Base-by-base conservation (phyloP, 495 filamentous ascomycete species). In the Hyaloscypha hepaticicola region DNA sequence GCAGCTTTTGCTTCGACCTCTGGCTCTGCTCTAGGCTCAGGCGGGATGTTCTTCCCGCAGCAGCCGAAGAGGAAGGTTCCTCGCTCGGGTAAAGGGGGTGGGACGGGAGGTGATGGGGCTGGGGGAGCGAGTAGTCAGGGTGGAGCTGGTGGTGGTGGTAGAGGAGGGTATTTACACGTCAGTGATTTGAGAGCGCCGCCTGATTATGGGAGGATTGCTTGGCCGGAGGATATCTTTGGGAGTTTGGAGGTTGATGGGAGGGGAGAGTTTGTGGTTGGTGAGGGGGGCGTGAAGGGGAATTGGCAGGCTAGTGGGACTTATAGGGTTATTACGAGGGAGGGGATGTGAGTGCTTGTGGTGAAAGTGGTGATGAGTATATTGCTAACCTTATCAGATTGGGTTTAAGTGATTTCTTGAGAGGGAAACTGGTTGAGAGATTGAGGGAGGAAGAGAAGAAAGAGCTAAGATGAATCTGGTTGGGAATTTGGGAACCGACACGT, bases 221-320 rank as follows among this genome's bases (percentile, higher is more conserved):
- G 89, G 83, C 87, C 89, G 0, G 93, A 96, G 75, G 92, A 98
- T 77, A 98, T 98, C 62, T 88, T 98, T 70, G 94, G 94, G 33
- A 97, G 93, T 71, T 80, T 97, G 55, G 88, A 95, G 72, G 90
- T 96, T 11, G 88, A 96, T 79, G 84, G 82, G 3, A 66, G 82
- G 22, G 94, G 94, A 1, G 77, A 83, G n/a, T 90, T 97, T 71
- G 60, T 84, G 21, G 45, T 59, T 50, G 77, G 84, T 61, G 83
- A 85, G n/a, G 64, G 72, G 9, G 80, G 78, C 25, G 61, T 68
- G 9, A 26, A 34, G 21, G 80, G 80, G 27, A 75, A 76, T 38
- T 90, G 84, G 70, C 83, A 90, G 75, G 68, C 77, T 27, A 88
- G 85, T 67, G 85, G 86, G 19, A 89, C 86, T 16, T 92, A 91